A percentile compares a stretch with the other conserved stretches of the same genome.
Conservation (phyloP, 2,329 filamentous ascomycete species). For the Teratosphaeria viscida region DNA sequence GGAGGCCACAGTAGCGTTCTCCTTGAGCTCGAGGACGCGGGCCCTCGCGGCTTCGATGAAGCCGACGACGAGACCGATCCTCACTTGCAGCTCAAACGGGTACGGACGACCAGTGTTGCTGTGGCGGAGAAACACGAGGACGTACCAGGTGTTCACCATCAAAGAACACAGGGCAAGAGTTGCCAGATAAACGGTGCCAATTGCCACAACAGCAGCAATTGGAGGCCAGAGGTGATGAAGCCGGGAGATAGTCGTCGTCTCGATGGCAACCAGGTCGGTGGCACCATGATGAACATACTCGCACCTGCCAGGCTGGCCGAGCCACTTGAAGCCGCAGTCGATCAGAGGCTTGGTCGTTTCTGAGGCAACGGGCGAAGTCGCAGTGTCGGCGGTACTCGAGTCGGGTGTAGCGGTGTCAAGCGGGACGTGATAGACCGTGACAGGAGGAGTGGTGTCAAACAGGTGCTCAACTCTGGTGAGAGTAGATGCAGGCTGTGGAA, state of each 20-base stretch:
- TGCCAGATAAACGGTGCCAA: not conserved
- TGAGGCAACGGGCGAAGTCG: not conserved
- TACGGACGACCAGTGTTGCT: not conserved
- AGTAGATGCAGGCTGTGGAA: not conserved
- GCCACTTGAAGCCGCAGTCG: not conserved
- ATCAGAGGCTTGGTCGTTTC: not conserved
- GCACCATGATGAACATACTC: not conserved
- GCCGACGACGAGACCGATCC: not conserved
- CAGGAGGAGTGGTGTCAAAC: too few relatives aligned
- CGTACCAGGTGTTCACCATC: not conserved
- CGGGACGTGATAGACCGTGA: too few relatives aligned
- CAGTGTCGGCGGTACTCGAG: not conserved
- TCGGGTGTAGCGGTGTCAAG: not conserved
- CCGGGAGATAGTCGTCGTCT: not conserved
- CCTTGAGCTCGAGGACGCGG: not conserved
- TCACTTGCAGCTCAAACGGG: not conserved
- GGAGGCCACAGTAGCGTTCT: not conserved
- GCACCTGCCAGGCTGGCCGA: not conserved
- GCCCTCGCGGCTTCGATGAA: not conserved
- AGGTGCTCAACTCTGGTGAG: not conserved
- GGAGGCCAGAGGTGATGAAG: not conserved
- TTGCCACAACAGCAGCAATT: not conserved
- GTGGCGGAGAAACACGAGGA: not conserved
- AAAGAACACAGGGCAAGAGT: not conserved
- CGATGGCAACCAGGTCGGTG: not conserved